Evolutionary conservation across 257 asterid species (phyloP), one percentile per base, ranked within the genome.

Genomic region (Cruciata laevipes): DNA sequence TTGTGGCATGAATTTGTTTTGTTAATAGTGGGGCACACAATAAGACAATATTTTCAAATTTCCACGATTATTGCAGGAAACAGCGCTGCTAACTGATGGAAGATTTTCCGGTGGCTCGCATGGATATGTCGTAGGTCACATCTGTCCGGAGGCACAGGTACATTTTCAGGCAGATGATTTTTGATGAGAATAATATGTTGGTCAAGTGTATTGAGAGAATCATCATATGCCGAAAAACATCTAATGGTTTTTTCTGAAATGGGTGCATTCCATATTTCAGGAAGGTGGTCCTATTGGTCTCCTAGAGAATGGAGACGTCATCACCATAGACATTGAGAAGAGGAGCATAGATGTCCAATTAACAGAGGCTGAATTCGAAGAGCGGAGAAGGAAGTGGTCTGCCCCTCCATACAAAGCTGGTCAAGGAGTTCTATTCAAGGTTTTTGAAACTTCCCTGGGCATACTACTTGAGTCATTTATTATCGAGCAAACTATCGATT

Each of bases 141-240:
- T 93, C 65, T 93, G 90, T 75, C 99, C 99, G 2, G 99, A 93
- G 79, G 97, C 99, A 61, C 99, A 93, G 94, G 99, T 90, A 66
- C 58, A 35, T 27, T 27, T 59, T 59, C 64, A 59, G 37, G 12
- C 61, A 12, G 40, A 59, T 16, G 20, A 18, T 52, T 9, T 10
- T 13, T 17, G 21, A 16, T 35, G 32, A n/a, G 52, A 63, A 33
- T 13, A 12, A 38, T 37, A 9, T 23, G 10, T 23, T 13, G 4
- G 37, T 37, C 35, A 23, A 38, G 12, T 23, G 31, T 51, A 3
- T 10, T 5, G 35, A n/a, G 49, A 33, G 7, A 58, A 44, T 60
- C 58, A 35, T 59, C n/a, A 24, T 4, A 24, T 5, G 1, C 20
- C 0, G 3, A 35, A 25, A 40, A 33, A 12, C 30, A 31, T 47